Evolutionary conservation across 148 eudicot species (phyloP), one percentile per base, ranked within the genome.

Genomic region (Fagopyrum homotropicum): DNA sequence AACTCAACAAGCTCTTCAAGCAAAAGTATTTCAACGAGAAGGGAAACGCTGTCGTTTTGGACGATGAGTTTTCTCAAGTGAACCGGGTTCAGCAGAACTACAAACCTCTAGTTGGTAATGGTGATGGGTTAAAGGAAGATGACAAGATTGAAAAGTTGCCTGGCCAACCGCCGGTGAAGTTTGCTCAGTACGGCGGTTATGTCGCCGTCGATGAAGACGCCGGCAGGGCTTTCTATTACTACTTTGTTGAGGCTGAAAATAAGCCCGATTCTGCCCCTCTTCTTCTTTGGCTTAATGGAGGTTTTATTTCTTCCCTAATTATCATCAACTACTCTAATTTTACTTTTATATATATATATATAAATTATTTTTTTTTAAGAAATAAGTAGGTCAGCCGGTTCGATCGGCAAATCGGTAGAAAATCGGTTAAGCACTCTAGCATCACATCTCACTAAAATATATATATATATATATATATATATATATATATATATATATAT

Each of bases 221-320:
- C 12, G 89, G 88, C 30, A 75, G 82, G 0, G 91, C 89, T 16
- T 83, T 87, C 56, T 87, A 85, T 72, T 89, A 89, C 49, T 89
- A 89, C 73, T 89, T 89, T 49, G 90, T 72, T 0, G 90, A 85
- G 75, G 87, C 90, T 19, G 72, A 78, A 5, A 47, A 66, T 15
- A 30, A 35, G 48, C 80, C 73, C 14, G 61, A 85, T 9, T 74
- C 82, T 45, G 51, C 82, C 68, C 97, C 97, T 51, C 88, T 91
- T 56, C 89, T 90, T 71, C 87, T 91, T 50, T 91, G 97, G 97
- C 97, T 91, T 47, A 91, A 91, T 87, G 97, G 97, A 89, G 97
- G 93, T 91, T 66, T 66, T 66, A 40, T 40, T 66, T 66, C 71
- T 66, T 51, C 12, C 35, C 17, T 66, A 8, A 66, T 66, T 5